Evolutionary conservation across 768 basidiomycete genomes (phyloP).

Genomic region (Hirschioporus abietinus): DNA sequence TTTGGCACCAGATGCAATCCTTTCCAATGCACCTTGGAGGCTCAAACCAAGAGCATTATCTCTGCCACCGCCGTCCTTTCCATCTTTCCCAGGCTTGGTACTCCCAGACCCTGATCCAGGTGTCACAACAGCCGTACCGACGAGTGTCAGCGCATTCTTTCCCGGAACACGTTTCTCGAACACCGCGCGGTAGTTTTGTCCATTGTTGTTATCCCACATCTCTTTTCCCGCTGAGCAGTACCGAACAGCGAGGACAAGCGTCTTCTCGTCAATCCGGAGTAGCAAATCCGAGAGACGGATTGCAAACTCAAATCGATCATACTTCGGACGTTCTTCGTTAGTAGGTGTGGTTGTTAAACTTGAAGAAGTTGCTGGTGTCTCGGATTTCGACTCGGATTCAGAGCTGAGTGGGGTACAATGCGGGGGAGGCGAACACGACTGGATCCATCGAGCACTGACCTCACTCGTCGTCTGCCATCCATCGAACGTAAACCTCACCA

Average conservation of each 20-base stretch:
- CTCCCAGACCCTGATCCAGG: background rate
- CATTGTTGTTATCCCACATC: constrained; percentile 89
- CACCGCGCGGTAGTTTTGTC: constrained; percentile 70
- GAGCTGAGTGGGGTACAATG: background rate
- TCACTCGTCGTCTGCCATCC: constrained; percentile 96
- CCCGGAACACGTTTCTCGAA: constrained; percentile 39
- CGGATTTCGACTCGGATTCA: background rate
- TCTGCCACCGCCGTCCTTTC: background rate
- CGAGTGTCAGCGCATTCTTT: constrained; percentile 12
- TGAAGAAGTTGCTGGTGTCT: background rate
- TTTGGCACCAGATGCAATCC: constrained; percentile 2
- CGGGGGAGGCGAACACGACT: constrained; percentile 24
- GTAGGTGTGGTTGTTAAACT: background rate
- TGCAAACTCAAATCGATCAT: constrained; percentile 73
- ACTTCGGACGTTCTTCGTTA: constrained; percentile 14
- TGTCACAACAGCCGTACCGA: constrained; percentile 19
- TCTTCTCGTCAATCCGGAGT: constrained; percentile 75
- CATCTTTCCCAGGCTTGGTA: background rate
- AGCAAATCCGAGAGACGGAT: constrained; percentile 78
- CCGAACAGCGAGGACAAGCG: constrained; percentile 71
- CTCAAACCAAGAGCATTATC: background rate
- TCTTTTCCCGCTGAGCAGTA: constrained; percentile 68
- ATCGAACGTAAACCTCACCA: constrained; percentile 89
- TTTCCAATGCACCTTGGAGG: constrained; percentile 2
- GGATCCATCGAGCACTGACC: constrained; percentile 70